Percentiles rank a stretch among this genome's conserved stretches.
Conservation (phyloP, 768 basidiomycete genomes). For the Suillus fuscotomentosus region DNA sequence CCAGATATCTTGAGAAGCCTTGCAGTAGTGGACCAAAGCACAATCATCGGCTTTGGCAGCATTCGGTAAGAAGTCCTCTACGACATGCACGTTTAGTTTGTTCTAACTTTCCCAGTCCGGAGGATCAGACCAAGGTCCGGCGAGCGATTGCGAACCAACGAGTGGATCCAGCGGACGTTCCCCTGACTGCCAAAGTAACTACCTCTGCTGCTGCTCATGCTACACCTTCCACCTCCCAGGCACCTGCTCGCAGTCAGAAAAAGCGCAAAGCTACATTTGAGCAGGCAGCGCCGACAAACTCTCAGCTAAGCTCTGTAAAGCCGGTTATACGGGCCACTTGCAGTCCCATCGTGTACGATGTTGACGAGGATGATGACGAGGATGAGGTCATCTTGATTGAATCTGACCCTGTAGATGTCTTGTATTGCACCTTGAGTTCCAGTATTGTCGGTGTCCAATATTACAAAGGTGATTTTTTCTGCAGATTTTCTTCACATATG, state of each 20-base stretch:
- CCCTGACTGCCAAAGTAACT: slow-evolving; percentile 38
- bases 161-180: slow-evolving; percentile 59
- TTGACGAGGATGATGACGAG: slow-evolving; percentile 35
- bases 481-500: not conserved
- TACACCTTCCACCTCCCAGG: not conserved
- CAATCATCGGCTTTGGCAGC: slow-evolving; percentile 47
- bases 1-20: slow-evolving; percentile 52
- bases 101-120: slow-evolving; percentile 34
- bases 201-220: slow-evolving; percentile 9
- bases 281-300: slow-evolving; percentile 11
- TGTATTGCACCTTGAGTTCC: slow-evolving; percentile 57
- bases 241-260: slow-evolving; percentile 28
- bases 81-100: not conserved
- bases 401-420: slow-evolving; percentile 59
- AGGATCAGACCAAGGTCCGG: slow-evolving; percentile 64
- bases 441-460: slow-evolving; percentile 85
- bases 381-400: slow-evolving; percentile 41
- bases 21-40: slow-evolving; percentile 39
- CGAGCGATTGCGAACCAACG: slow-evolving; percentile 52
- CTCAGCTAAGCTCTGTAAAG: slow-evolving; percentile 16
- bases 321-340: slow-evolving; percentile 8
- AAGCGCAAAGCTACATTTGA: slow-evolving; percentile 44
- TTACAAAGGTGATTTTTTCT: slow-evolving; percentile 52
- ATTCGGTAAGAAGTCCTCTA: slow-evolving; percentile 42
- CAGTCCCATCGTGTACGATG: not conserved